Conservation (phyloP, 177 flowering plant species). For the Telopea speciosissima region DNA sequence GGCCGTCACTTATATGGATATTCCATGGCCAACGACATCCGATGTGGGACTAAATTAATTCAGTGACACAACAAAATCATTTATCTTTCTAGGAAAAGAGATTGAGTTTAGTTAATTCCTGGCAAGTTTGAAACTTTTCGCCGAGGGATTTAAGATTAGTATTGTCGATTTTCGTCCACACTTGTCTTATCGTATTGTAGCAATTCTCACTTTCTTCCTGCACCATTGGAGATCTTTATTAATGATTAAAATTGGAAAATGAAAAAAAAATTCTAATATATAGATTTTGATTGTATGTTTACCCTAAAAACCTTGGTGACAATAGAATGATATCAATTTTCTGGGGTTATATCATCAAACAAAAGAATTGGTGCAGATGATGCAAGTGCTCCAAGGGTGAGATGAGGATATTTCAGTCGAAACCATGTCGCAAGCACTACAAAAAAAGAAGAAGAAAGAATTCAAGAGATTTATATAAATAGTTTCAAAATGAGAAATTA, state of each 20-base stretch:
- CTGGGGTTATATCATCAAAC: conserved; percentile 20
- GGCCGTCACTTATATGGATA: no score
- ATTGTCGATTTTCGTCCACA: conserved; percentile 39
- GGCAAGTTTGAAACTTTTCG: conserved; percentile 39
- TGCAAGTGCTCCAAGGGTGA: conserved; percentile 31
- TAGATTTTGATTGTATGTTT: not conserved
- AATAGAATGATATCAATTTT: conserved; percentile 18
- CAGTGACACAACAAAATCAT: not conserved
- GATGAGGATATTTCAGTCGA: conserved; percentile 29
- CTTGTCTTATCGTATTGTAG: conserved; percentile 31
- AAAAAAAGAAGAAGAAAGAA: no score
- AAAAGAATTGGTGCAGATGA: conserved; percentile 36
- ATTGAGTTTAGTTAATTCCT: conserved; percentile 13
- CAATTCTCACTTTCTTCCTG: conserved; percentile 47
- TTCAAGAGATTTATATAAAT: no score
- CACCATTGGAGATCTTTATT: not conserved
- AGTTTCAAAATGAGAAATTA: no score
- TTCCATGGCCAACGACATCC: no score
- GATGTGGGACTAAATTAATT: no score
- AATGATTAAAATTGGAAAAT: not conserved
- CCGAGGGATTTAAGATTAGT: conserved; percentile 23
- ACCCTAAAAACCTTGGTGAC: conserved; percentile 27
- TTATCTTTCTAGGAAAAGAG: not conserved
- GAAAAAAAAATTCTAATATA: no score
- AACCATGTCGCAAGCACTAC: conserved; percentile 35